Conservation (phyloP, 768 basidiomycete species). For the Gyrodon lividus region DNA sequence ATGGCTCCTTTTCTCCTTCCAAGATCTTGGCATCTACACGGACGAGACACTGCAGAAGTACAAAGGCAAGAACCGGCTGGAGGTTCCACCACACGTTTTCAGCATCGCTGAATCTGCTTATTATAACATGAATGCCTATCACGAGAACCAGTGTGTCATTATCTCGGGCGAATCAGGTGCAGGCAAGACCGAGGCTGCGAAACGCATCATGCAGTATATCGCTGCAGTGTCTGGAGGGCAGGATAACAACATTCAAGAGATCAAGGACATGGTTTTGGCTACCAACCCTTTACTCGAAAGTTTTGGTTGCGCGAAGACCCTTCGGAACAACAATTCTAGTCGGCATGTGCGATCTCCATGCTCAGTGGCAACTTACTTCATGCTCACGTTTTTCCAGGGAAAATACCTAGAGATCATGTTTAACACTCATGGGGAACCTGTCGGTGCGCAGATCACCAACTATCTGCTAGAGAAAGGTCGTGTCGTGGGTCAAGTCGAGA, state of each 20-base stretch:
- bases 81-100: constrained; percentile 98
- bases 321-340: constrained; percentile 98
- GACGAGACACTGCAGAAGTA: constrained; percentile 83
- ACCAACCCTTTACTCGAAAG: constrained; percentile 97
- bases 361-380: neutral
- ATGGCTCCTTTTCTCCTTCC: constrained; percentile 7
- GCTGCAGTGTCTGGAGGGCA: constrained; percentile 91
- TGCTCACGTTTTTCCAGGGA: constrained; percentile 53
- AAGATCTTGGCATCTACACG: constrained; percentile 98
- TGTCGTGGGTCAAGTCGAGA: constrained; percentile 94
- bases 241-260: constrained; percentile 91
- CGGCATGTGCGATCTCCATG: constrained; percentile 74
- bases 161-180: constrained; percentile 99
- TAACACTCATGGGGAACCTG: constrained; percentile 86
- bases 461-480: constrained; percentile 96
- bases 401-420: constrained; percentile 99
- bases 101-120: constrained; percentile 95
- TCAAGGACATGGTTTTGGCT: constrained; percentile 99
- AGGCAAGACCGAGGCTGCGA: constrained; percentile 98
- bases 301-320: constrained; percentile 98
- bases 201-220: constrained; percentile 99
- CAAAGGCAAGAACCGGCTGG: constrained; percentile 95
- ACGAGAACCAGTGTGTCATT: constrained; percentile 99
- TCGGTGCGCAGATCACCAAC: constrained; percentile 98
- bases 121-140: constrained; percentile 99